A percentile compares a stretch with the other conserved stretches of the same genome.
phyloP scores from a whole-genome alignment of 2,329 filamentous ascomycete genomes.

The Aspergillus neoniger region DNA sequence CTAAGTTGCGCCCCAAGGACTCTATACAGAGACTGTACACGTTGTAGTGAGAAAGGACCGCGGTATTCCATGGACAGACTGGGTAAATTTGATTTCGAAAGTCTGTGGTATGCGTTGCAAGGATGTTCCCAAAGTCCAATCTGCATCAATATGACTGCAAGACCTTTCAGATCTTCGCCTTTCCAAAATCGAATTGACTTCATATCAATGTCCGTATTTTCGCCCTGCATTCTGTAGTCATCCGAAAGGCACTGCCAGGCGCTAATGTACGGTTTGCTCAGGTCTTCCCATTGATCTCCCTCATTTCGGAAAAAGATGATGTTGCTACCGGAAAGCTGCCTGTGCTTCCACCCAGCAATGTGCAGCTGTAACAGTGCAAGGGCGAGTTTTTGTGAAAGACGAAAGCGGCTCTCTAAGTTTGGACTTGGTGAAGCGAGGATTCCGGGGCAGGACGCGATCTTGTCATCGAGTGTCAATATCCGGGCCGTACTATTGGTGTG shows the following conservation, averaged over 20 bases:
- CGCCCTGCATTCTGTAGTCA: too few species aligned
- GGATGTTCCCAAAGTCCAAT: too few species aligned
- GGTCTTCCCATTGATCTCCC: not conserved
- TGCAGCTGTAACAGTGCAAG: not conserved
- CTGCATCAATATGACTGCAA: too few species aligned
- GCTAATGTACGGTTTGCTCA: not conserved
- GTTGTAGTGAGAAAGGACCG: too few species aligned
- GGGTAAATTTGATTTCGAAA: too few species aligned
- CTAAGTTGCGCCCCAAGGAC: too few species aligned
- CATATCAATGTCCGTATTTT: too few species aligned
- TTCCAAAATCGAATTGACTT: too few species aligned
- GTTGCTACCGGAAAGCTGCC: not conserved
- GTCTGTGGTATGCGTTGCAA: too few species aligned
- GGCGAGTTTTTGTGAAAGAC: not conserved
- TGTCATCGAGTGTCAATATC: not conserved
- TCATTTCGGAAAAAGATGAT: not conserved
- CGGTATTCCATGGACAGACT: too few species aligned
- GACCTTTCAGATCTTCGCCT: too few species aligned
- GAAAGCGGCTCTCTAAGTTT: not conserved
- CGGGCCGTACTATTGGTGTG: not conserved
- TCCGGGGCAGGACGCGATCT: not conserved
- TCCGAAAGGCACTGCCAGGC: not conserved
- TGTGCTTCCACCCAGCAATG: not conserved
- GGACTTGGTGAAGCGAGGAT: not conserved
- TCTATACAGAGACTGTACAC: too few species aligned